Evolutionary conservation across 2,329 filamentous ascomycete species (phyloP).

Genomic region (Trichophyton simii): DNA sequence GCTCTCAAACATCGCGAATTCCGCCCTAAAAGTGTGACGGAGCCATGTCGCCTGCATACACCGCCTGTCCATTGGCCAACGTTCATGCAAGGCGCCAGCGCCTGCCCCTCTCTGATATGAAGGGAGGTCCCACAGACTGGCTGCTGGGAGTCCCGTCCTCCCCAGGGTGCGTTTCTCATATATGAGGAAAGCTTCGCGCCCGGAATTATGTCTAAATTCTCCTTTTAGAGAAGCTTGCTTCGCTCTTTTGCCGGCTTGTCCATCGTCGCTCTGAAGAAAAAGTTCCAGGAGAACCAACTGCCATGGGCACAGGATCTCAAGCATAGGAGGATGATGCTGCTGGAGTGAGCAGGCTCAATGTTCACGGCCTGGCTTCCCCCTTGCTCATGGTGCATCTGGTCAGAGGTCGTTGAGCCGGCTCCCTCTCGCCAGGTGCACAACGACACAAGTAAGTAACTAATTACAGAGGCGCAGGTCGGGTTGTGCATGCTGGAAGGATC

Average conservation of each 20-base stretch:
- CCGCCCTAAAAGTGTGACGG: background rate
- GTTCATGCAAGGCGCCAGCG: background rate
- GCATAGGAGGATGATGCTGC: slow-evolving; percentile 11
- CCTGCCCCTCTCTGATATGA: slow-evolving; percentile 1
- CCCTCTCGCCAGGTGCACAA: slow-evolving; percentile 15
- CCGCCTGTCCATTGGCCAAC: background rate
- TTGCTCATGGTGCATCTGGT: slow-evolving; percentile 27
- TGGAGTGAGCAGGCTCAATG: slow-evolving; percentile 29
- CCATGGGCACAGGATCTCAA: slow-evolving; percentile 7
- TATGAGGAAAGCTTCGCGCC: background rate
- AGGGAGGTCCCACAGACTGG: background rate
- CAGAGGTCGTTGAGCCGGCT: slow-evolving; percentile 19
- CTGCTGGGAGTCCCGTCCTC: background rate
- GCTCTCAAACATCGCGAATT: background rate
- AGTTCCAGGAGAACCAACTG: background rate
- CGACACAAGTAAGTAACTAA: background rate
- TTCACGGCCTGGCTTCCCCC: slow-evolving; percentile 30
- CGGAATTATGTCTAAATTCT: background rate
- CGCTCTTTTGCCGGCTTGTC: background rate
- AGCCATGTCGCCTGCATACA: background rate
- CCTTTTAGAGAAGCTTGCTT: background rate
- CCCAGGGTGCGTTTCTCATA: background rate
- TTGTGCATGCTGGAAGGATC: too few species aligned
- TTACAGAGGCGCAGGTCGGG: too few species aligned
- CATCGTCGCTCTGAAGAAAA: background rate